Percentiles rank a stretch among this genome's conserved stretches.
Evolutionary conservation across 495 filamentous ascomycete species (phyloP).

Genomic region (Rhizodiscina lignyota): DNA sequence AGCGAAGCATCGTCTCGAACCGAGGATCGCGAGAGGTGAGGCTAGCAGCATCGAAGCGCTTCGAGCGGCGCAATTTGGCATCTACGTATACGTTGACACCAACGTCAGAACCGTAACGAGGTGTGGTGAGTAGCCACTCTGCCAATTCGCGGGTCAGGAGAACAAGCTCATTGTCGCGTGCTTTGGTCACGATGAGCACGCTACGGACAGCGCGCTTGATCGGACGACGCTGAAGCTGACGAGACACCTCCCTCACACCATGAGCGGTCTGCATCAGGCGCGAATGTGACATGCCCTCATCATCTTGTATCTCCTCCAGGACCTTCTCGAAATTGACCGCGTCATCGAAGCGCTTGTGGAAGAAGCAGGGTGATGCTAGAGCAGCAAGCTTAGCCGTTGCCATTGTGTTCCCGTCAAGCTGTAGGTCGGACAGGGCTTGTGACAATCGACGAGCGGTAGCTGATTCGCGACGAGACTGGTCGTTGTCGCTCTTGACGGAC

Average conservation of each 20-base stretch:
- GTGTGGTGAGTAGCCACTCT: constrained; percentile 71
- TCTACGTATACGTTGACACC: constrained; percentile 92
- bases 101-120: constrained; percentile 60
- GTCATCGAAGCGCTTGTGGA: constrained; percentile 91
- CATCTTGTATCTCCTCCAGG: constrained; percentile 78
- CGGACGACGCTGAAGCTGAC: constrained; percentile 75
- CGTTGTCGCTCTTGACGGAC: neutral
- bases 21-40: constrained; percentile 54
- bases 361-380: constrained; percentile 86
- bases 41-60: constrained; percentile 64
- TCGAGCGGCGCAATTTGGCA: constrained; percentile 69
- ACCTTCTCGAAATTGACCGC: constrained; percentile 91
- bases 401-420: neutral
- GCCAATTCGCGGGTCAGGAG: constrained; percentile 70
- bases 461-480: neutral
- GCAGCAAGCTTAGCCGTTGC: constrained; percentile 30
- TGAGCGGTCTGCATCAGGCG: constrained; percentile 88
- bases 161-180: constrained; percentile 78
- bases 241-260: constrained; percentile 83
- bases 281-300: constrained; percentile 83
- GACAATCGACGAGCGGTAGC: neutral
- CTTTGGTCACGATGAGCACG: constrained; percentile 95
- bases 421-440: neutral
- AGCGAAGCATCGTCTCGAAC: constrained; percentile 64
- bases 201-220: constrained; percentile 76